Evolutionary conservation across 1,139 yeast genomes (phyloP).

Genomic region (Saccharomyces hybrid): DNA sequence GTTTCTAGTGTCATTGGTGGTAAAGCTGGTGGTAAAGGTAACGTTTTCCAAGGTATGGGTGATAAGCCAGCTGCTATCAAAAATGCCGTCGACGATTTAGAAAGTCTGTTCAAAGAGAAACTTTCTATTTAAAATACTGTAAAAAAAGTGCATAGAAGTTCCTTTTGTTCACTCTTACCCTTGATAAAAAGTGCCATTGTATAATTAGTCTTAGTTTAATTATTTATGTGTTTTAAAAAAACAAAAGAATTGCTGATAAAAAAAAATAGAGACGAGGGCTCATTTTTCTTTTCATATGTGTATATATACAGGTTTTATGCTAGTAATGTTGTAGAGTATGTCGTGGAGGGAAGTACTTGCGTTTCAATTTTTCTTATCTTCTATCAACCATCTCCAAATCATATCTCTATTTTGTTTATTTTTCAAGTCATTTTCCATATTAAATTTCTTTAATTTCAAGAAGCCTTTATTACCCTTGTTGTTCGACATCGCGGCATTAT

Average conservation of each 20-base stretch:
- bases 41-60: constrained; percentile 95
- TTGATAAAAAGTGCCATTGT: not conserved
- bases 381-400: constrained; percentile 70
- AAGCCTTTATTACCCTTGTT: not conserved
- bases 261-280: not conserved
- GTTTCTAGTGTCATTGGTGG: constrained; percentile 83
- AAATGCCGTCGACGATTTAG: constrained; percentile 66
- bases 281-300: not conserved
- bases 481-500: not conserved
- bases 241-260: not conserved
- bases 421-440: constrained; percentile 2
- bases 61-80: constrained; percentile 63
- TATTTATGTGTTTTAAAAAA: not conserved
- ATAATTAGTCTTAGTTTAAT: not conserved
- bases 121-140: constrained; percentile 27
- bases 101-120: constrained; percentile 51
- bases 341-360: not conserved
- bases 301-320: not conserved
- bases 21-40: constrained; percentile 97
- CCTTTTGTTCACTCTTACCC: not conserved
- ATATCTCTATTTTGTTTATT: constrained; percentile 47
- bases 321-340: not conserved
- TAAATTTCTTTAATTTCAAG: not conserved
- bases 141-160: not conserved
- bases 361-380: constrained; percentile 40